Conservation (phyloP, 129 eudicot species). For the Heracleum sosnowskyi region DNA sequence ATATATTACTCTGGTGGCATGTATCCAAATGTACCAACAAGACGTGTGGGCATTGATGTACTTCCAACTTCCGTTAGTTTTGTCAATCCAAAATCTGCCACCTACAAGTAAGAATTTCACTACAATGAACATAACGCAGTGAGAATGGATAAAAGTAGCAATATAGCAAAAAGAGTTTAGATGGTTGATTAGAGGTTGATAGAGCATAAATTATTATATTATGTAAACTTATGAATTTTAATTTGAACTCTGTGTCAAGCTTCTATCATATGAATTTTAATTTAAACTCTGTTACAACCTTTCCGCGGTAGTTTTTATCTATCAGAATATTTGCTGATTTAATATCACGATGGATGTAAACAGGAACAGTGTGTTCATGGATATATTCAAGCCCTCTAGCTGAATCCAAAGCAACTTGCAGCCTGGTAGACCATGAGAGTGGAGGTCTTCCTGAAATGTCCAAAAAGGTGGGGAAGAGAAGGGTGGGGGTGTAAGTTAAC, state of each 20-base stretch:
- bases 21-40: constrained; percentile 97
- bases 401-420: constrained; percentile 94
- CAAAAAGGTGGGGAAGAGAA: neutral
- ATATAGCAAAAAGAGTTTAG: neutral
- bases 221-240: neutral
- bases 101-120: constrained; percentile 38
- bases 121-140: constrained; percentile 1
- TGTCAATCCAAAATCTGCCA: constrained; percentile 96
- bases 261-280: neutral
- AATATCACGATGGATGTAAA: constrained; percentile 96
- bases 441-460: constrained; percentile 53
- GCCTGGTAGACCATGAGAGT: constrained; percentile 77
- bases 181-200: neutral
- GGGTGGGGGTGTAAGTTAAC: neutral
- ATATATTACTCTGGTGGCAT: constrained; percentile 96
- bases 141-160: neutral
- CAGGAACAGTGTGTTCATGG: constrained; percentile 93
- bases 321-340: constrained; percentile 92
- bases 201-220: neutral
- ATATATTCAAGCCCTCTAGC: constrained; percentile 97
- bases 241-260: neutral
- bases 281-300: constrained; percentile 33
- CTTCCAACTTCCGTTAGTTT: constrained; percentile 84
- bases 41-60: constrained; percentile 65
- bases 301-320: constrained; percentile 74